Conservation (phyloP, 108 stramenopile genomes). For the Parmales sp. region DNA sequence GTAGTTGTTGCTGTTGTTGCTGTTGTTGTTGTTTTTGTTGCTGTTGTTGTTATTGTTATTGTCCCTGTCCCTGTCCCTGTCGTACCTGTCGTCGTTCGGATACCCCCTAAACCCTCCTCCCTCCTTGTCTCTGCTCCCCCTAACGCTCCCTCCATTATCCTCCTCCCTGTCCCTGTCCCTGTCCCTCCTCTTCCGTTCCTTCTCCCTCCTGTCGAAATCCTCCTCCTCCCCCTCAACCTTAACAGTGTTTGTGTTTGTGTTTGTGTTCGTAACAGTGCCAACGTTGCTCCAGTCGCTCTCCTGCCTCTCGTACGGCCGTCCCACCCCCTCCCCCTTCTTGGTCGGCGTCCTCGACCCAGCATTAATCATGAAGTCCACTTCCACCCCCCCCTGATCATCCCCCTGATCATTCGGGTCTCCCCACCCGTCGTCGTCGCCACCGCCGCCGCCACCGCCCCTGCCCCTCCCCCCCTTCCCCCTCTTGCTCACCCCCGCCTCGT, state of each 20-base stretch:
- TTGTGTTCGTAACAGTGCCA: background rate
- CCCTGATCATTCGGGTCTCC: background rate
- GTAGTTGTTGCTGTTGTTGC: background rate
- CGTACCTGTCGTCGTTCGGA: background rate
- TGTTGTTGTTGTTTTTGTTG: conserved; percentile 8
- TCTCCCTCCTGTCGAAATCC: background rate
- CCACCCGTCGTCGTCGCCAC: background rate
- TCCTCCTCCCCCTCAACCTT: background rate
- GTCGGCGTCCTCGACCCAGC: background rate
- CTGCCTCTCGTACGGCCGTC: background rate
- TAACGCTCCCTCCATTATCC: background rate
- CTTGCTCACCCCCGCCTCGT: background rate
- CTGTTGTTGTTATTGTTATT: background rate
- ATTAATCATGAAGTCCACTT: background rate
- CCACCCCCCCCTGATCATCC: background rate
- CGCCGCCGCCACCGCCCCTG: too few relatives aligned
- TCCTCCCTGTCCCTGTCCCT: background rate
- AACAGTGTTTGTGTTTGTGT: too few relatives aligned
- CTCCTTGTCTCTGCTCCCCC: background rate
- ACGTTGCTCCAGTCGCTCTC: background rate
- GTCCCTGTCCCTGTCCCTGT: background rate
- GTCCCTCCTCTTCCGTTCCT: background rate
- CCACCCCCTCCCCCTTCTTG: background rate
- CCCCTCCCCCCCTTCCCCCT: background rate
- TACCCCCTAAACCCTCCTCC: background rate